Base-by-base conservation (phyloP, 2,329 filamentous ascomycete genomes). In the Colletotrichum navitas region DNA sequence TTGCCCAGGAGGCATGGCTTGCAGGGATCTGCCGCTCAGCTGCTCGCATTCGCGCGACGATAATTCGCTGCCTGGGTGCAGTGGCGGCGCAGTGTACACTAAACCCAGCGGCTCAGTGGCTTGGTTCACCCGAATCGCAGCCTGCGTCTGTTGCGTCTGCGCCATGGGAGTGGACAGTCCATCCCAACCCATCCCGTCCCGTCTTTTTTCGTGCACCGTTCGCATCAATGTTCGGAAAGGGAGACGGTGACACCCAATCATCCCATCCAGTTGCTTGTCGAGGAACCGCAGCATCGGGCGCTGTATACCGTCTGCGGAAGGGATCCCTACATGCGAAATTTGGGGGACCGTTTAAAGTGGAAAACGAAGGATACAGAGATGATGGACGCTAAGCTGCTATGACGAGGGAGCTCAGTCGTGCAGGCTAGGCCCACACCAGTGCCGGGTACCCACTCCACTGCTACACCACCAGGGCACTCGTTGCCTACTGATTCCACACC, bases 1-100 rank as follows among this genome's bases (percentile, higher is more conserved):
- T 62, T 45, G 64, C 47, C 63, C 66, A 49, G 60, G 66, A 72
- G 61, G 70, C 70, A 56, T 71, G 66, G 62, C 60, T 56, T 71
- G 70, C 70, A 72, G 60, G 70, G 70, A 52, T 72, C 70, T 52
- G 18, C 16, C 55, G 66, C 61, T 70, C 70, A 72, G 70, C 70
- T 72, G 67, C 54, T 43, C 66, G 39, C 60, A 32, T 45, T 58
- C 36, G 29, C 14, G 54, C 11, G 39, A 29, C 47, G 52, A 56
- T 51, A 61, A 72, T 72, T 72, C 70, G 66, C 67, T 72, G 70
- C 66, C 70, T 72, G 56, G 26, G 49, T 41, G 45, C 45, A 58
- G 68, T 68, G 68, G 68, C 68, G 68, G 68, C 68, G 68, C 68
- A 71, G 68, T 71, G 55, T 36, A 60, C 10, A 47, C 21, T 47